Evolutionary conservation across 768 basidiomycete genomes (phyloP).

Genomic region (Panaeolus cyanescens): DNA sequence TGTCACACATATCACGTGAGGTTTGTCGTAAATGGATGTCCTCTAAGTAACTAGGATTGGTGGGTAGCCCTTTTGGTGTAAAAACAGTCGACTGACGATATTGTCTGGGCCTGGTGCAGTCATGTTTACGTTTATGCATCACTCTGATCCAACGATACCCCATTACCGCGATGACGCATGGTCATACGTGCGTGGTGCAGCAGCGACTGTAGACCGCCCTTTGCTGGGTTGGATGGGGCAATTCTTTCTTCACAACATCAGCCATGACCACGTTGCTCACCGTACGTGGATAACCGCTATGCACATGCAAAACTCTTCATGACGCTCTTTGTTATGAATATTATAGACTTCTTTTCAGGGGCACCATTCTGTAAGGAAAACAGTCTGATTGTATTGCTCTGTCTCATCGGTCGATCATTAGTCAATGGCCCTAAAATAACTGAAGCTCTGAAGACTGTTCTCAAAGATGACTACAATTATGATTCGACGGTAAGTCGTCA

Average conservation of each 20-base stretch:
- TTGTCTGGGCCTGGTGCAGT: conserved; percentile 18
- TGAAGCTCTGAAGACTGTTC: conserved; percentile 40
- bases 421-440: conserved; percentile 59
- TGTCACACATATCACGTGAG: conserved; percentile 32
- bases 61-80: background rate
- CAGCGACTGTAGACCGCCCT: conserved; percentile 57
- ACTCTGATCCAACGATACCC: conserved; percentile 57
- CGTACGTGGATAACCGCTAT: conserved; percentile 26
- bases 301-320: background rate
- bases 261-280: conserved; percentile 60
- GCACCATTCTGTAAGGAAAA: conserved; percentile 50
- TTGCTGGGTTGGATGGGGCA: conserved; percentile 66
- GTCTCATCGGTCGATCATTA: conserved; percentile 20
- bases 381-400: background rate
- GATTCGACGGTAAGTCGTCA: conserved; percentile 46
- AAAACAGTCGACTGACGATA: background rate
- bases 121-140: conserved; percentile 65
- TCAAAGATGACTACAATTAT: conserved; percentile 56
- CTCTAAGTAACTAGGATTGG: background rate
- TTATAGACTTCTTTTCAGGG: conserved; percentile 46
- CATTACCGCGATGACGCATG: conserved; percentile 59
- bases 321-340: background rate
- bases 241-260: conserved; percentile 66
- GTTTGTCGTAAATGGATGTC: no score
- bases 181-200: conserved; percentile 64